Conservation (phyloP, 768 basidiomycete genomes). For the Pulveroboletus ravenelii region DNA sequence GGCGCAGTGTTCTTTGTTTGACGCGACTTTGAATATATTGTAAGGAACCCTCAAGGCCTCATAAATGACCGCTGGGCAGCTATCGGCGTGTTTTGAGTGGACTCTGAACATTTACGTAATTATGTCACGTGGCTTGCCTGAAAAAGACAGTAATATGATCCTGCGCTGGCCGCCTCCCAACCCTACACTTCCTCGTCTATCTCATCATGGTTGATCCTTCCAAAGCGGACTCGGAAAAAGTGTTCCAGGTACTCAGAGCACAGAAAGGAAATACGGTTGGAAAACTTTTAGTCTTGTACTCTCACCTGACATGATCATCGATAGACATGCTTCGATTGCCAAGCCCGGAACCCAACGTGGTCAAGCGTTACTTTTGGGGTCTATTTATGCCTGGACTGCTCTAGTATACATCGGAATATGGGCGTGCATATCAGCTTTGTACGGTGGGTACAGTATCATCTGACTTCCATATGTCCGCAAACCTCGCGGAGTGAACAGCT, state of each 20-base stretch:
- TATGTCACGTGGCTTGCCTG: too few species aligned
- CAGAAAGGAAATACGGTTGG: slow-evolving; percentile 87
- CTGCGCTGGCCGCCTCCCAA: slow-evolving; percentile 2
- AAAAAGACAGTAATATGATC: too few species aligned
- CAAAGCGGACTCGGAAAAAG: slow-evolving; percentile 82
- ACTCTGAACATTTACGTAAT: too few species aligned
- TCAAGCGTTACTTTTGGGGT: slow-evolving; percentile 94
- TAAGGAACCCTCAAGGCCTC: too few species aligned
- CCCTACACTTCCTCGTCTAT: neutral
- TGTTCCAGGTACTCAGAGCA: slow-evolving; percentile 74
- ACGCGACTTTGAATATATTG: too few species aligned
- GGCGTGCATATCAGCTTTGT: slow-evolving; percentile 99
- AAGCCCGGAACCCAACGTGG: slow-evolving; percentile 96
- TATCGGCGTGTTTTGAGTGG: too few species aligned
- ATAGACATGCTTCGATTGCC: slow-evolving; percentile 91
- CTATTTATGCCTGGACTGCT: slow-evolving; percentile 98
- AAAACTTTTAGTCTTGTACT: neutral
- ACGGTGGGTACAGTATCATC: slow-evolving; percentile 48
- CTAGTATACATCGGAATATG: slow-evolving; percentile 90
- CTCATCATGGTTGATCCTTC: slow-evolving; percentile 64
- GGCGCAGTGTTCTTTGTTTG: neutral
- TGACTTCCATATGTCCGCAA: neutral
- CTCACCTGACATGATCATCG: slow-evolving; percentile 10
- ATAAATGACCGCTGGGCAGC: too few species aligned
- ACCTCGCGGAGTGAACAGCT: slow-evolving; percentile 46